Evolutionary conservation across 2,329 filamentous ascomycete genomes (phyloP).

Genomic region (Pseudocercospora vitis): DNA sequence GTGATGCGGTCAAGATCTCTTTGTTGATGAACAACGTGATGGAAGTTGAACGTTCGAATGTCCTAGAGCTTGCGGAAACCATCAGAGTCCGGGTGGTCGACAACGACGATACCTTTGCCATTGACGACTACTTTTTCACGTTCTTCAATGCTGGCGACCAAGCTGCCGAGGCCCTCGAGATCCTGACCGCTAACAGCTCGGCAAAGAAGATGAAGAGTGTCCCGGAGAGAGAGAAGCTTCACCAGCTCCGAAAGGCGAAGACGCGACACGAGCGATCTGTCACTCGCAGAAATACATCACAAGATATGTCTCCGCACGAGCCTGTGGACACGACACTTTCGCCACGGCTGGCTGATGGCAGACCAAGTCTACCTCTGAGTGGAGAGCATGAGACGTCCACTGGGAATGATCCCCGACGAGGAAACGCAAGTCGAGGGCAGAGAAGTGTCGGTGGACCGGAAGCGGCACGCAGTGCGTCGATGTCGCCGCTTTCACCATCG

Average conservation of each 20-base stretch:
- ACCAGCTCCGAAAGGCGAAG: conserved; percentile 9
- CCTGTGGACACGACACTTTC: conserved; percentile 48
- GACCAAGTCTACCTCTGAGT: conserved; percentile 44
- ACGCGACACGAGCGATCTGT: conserved; percentile 2
- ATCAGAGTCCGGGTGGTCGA: conserved; percentile 92
- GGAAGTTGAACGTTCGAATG: conserved; percentile 87
- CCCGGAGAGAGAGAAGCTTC: conserved; percentile 14
- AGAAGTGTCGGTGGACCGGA: conserved; percentile 65
- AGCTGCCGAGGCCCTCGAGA: conserved; percentile 61
- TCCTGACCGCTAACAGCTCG: conserved; percentile 69
- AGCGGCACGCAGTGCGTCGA: conserved; percentile 52
- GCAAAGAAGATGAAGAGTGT: conserved; percentile 24
- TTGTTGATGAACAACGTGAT: conserved; percentile 85
- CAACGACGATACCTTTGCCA: conserved; percentile 88
- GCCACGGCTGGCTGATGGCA: conserved; percentile 40
- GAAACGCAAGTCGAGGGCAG: conserved; percentile 41
- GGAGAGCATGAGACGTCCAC: conserved; percentile 47
- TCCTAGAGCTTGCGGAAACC: conserved; percentile 89
- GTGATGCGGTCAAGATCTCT: conserved; percentile 94
- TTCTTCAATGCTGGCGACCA: conserved; percentile 87
- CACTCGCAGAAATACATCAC: conserved; percentile 14
- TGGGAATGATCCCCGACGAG: conserved; percentile 33
- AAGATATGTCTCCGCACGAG: conserved; percentile 31
- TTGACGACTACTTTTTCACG: conserved; percentile 98
- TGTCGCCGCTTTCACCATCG: conserved; percentile 51